phyloP scores from a whole-genome alignment of 768 basidiomycete genomes.

The Russula griseocarnosa region DNA sequence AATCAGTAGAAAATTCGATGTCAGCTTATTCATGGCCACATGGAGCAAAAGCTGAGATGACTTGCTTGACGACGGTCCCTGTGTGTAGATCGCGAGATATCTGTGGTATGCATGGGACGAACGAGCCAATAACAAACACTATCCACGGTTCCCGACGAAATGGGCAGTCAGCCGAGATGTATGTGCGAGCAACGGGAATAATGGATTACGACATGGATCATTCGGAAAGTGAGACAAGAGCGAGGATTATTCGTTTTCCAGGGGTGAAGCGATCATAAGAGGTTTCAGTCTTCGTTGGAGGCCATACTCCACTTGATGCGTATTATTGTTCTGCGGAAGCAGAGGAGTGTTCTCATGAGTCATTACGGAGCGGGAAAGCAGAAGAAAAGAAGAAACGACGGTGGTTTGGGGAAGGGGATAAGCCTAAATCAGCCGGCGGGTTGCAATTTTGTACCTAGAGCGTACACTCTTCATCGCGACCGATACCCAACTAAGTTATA shows the following conservation, averaged over 20 bases:
- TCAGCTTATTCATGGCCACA: not conserved
- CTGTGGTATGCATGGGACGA: slow-evolving; percentile 71
- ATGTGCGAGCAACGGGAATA: not conserved
- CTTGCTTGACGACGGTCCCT: slow-evolving; percentile 53
- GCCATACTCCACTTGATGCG: not conserved
- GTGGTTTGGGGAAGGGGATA: not conserved
- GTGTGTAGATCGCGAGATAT: slow-evolving; percentile 66
- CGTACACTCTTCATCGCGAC: not conserved
- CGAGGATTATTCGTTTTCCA: slow-evolving; percentile 51
- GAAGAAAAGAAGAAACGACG: not conserved
- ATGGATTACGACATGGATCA: slow-evolving; percentile 54
- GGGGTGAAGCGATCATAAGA: slow-evolving; percentile 55
- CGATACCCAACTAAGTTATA: not conserved
- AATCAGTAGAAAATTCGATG: not conserved
- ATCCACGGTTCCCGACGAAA: not conserved
- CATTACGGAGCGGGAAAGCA: not conserved
- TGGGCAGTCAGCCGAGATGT: not conserved
- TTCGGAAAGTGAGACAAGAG: slow-evolving; percentile 54
- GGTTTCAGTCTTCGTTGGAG: not conserved
- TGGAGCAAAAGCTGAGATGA: not conserved
- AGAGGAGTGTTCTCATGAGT: slow-evolving; percentile 4
- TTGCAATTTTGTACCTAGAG: not conserved
- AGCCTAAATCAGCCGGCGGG: not conserved
- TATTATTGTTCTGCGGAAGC: not conserved
- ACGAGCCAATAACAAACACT: slow-evolving; percentile 69